Percentiles rank a stretch among this genome's conserved stretches.
Conservation (phyloP, 1,284 basidiomycete species). For the Trichosporon inkin region DNA sequence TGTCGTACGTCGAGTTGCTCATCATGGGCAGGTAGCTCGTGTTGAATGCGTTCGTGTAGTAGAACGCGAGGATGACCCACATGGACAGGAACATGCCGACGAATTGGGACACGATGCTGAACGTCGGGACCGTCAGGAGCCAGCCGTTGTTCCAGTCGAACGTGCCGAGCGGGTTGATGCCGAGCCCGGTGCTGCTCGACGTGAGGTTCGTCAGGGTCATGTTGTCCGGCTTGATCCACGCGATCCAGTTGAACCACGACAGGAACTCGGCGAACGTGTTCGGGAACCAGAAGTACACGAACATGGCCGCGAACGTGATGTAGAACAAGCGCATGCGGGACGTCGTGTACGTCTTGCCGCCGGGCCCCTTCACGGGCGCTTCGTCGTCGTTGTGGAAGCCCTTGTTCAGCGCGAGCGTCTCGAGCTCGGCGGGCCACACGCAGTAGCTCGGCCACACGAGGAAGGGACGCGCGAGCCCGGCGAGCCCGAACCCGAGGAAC, state of each 20-base stretch:
- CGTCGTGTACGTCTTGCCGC: conserved; percentile 28
- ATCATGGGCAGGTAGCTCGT: conserved; percentile 21
- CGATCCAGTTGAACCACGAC: conserved; percentile 59
- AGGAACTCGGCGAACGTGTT: conserved; percentile 51
- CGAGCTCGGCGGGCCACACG: conserved; percentile 49
- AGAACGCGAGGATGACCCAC: conserved; percentile 24
- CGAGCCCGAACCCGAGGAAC: conserved; percentile 52
- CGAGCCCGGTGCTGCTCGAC: conserved; percentile 33
- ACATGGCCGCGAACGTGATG: conserved; percentile 31
- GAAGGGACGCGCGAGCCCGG: conserved; percentile 51
- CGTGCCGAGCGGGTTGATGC: conserved; percentile 33
- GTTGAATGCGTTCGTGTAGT: conserved; percentile 21
- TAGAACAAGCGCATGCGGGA: conserved; percentile 40
- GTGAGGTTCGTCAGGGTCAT: conserved; percentile 26
- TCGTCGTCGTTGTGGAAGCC: conserved; percentile 37
- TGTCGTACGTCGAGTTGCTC: conserved; percentile 29
- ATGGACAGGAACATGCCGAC: conserved; percentile 30
- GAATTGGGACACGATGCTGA: conserved; percentile 33
- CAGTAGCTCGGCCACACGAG: conserved; percentile 50
- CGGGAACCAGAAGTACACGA: conserved; percentile 49
- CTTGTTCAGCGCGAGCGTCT: conserved; percentile 49
- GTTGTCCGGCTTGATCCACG: conserved; percentile 57
- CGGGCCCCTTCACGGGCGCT: conserved; percentile 37
- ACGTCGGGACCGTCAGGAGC: conserved; percentile 31
- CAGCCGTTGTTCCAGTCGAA: conserved; percentile 41